A percentile compares a stretch with the other conserved stretches of the same genome.
Evolutionary conservation across 2,329 filamentous ascomycete genomes (phyloP).

Genomic region (Orbilia brochopaga): DNA sequence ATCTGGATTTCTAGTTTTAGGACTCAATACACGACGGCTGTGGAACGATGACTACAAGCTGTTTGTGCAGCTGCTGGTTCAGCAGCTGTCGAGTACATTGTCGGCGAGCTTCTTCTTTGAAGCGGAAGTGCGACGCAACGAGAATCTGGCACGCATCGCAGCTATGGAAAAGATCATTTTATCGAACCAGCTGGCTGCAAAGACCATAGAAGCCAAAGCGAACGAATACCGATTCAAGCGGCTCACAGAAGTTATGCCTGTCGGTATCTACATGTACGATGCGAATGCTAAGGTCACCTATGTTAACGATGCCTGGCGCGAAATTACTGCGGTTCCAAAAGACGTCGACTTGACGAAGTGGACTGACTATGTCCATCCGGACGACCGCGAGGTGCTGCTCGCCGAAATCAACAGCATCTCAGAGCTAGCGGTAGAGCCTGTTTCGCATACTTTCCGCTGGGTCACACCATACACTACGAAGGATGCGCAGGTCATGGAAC

Average conservation of each 20-base stretch:
- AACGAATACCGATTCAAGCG: constrained; percentile 78
- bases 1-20: constrained; percentile 77
- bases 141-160: constrained; percentile 74
- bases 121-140: constrained; percentile 77
- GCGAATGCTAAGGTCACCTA: constrained; percentile 73
- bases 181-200: constrained; percentile 73
- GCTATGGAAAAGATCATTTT: constrained; percentile 78
- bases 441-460: constrained; percentile 24
- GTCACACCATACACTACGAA: constrained; percentile 29
- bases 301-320: constrained; percentile 77
- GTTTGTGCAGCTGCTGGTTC: constrained; percentile 66
- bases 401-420: constrained; percentile 8
- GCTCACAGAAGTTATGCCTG: constrained; percentile 83
- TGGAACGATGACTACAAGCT: constrained; percentile 80
- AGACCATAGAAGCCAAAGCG: constrained; percentile 63
- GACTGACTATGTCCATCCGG: constrained; percentile 34
- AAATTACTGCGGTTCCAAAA: constrained; percentile 53
- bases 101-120: constrained; percentile 80
- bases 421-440: constrained; percentile 2
- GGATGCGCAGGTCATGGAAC: constrained; percentile 63
- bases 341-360: constrained; percentile 29
- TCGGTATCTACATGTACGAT: constrained; percentile 82
- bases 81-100: constrained; percentile 73
- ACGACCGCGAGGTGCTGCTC: constrained; percentile 5
- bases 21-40: constrained; percentile 76